Evolutionary conservation across 768 basidiomycete genomes (phyloP), one percentile per base, ranked within the genome.

Genomic region (Tylopilus rubrobrunneus): DNA sequence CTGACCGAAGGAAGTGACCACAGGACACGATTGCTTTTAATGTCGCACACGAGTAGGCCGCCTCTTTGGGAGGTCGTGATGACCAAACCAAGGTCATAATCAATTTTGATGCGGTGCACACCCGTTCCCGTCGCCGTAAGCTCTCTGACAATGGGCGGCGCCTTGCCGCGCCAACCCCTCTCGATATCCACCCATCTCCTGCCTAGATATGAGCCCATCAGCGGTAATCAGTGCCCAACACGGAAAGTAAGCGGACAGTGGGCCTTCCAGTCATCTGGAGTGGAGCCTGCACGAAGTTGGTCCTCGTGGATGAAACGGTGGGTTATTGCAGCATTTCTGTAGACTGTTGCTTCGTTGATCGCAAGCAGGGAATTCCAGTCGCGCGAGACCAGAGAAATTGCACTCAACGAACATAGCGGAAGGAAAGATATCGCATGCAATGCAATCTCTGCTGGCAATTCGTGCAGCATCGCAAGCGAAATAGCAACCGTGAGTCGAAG

Each of bases 41-140:
- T 63, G 62, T 86, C 83, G 9, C 74, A 74, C 1, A 91, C 87
- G 1, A 61, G 57, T 9, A 92, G 60, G 0, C 87, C 86, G 0
- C 87, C 87, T 10, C 56, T 53, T 7, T 66, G 65, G 41, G 73
- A 73, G 0, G 87, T 89, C 4, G 78, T 78, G 40, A 91, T 79
- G 47, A 86, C 71, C 23, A 85, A 74, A 4, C 82, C 80, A 10
- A 73, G 74, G 31, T 74, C 67, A 60, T 87, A 81, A 52, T 92
- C 90, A 21, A 87, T 78, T 69, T 92, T 92, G 71, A 91, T 82
- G 7, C 87, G 81, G 67, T 91, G 87, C 0, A 87, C 82, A 5
- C 64, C 60, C 25, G 58, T 56, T 21, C 76, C 73, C 7, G 73
- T 60, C 8, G 65, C 52, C 1, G 63, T 57, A 36, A 78, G 67